Evolutionary conservation across 208 protist genomes (phyloP).

Genomic region (Wallacemonas sp.): DNA sequence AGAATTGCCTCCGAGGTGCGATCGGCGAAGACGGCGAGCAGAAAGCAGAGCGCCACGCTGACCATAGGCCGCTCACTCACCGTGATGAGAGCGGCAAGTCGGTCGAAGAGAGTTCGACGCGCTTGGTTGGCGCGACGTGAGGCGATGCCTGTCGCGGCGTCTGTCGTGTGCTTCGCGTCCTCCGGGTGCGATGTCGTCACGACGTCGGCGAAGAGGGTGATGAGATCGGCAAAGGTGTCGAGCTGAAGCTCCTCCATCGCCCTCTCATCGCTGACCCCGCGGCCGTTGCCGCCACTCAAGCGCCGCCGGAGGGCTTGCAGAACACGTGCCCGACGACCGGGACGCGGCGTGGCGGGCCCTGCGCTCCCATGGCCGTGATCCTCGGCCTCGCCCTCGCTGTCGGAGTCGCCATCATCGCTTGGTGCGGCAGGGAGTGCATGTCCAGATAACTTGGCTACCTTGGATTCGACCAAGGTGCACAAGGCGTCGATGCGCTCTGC

Average conservation of each 20-base stretch:
- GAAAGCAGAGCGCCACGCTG: conserved; percentile 41
- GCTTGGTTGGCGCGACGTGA: not conserved
- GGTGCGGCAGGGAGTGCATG: not conserved
- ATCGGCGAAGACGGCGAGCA: conserved; percentile 39
- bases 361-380: not conserved
- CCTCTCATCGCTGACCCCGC: not conserved
- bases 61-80: conserved; percentile 37
- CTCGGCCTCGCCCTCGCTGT: not conserved
- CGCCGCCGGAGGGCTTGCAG: conserved; percentile 17
- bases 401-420: not conserved
- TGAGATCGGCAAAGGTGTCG: conserved; percentile 24
- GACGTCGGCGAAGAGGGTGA: conserved; percentile 26
- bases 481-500: conserved; percentile 31
- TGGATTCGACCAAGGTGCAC: conserved; percentile 17
- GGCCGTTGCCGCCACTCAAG: conserved; percentile 7
- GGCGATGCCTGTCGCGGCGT: not conserved
- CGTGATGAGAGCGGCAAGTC: not conserved
- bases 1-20: conserved; percentile 16
- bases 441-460: not conserved
- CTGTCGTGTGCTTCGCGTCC: not conserved
- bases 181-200: not conserved
- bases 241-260: conserved; percentile 18
- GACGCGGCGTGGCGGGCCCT: not conserved
- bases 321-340: conserved; percentile 17
- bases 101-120: conserved; percentile 11